phyloP scores from a whole-genome alignment of 2,329 filamentous ascomycete genomes.

The Colletotrichum sp. region DNA sequence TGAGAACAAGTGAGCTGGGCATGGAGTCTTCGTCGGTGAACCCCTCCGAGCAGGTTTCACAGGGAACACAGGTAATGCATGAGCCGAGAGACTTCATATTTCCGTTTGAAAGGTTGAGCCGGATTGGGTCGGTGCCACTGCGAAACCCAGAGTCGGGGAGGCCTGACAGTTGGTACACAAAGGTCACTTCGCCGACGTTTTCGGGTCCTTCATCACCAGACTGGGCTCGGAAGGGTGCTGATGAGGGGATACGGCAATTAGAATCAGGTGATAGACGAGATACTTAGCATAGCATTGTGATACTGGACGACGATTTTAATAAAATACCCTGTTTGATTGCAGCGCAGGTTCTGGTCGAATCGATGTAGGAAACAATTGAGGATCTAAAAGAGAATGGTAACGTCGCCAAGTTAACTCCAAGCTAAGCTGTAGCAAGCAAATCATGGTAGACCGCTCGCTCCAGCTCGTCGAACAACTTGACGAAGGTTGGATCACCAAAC shows the following conservation, averaged over 20 bases:
- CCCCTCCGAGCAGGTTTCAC: background rate
- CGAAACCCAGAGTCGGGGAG: background rate
- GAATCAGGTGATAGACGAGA: background rate
- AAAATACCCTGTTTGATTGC: background rate
- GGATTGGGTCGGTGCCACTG: background rate
- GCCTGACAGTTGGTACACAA: background rate
- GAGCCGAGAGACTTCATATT: background rate
- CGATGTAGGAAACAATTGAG: background rate
- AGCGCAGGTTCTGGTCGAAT: background rate
- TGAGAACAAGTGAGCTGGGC: background rate
- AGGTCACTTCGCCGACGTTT: background rate
- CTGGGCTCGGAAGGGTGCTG: background rate
- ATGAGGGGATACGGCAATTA: background rate
- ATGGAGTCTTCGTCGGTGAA: background rate
- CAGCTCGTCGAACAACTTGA: slow-evolving; percentile 42
- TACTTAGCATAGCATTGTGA: background rate
- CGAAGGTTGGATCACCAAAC: slow-evolving; percentile 39
- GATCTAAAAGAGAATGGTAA: background rate
- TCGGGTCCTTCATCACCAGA: background rate
- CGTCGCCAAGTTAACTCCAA: background rate
- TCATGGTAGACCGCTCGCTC: slow-evolving; percentile 42
- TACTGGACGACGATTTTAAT: background rate
- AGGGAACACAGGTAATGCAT: background rate
- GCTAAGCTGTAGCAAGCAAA: background rate
- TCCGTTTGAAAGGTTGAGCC: background rate